phyloP scores from a whole-genome alignment of 768 basidiomycete genomes.

The Russula dissimulans region DNA sequence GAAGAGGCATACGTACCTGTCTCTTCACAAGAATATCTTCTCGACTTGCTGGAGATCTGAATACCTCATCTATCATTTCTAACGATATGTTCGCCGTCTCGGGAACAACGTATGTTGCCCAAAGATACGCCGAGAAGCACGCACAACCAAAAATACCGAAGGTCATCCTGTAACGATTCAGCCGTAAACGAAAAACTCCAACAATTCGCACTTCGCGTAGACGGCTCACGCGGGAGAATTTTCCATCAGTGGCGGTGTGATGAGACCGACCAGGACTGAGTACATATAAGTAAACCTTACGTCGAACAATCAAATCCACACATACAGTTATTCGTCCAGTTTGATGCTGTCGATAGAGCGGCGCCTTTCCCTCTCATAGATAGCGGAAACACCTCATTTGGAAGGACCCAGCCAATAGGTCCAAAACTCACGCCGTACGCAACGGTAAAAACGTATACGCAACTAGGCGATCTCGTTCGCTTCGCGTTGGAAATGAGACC shows the following conservation, averaged over 20 bases:
- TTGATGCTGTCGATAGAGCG: conserved; percentile 74
- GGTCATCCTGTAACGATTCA: conserved; percentile 38
- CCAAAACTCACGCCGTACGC: conserved; percentile 73
- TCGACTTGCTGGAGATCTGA: conserved; percentile 46
- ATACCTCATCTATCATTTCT: conserved; percentile 68
- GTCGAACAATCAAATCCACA: background rate
- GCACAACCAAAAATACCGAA: conserved; percentile 58
- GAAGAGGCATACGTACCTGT: conserved; percentile 35
- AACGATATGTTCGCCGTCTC: conserved; percentile 71
- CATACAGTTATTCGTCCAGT: conserved; percentile 71
- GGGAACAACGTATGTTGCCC: conserved; percentile 60
- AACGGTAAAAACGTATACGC: conserved; percentile 65
- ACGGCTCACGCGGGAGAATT: conserved; percentile 44
- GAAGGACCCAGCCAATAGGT: conserved; percentile 77
- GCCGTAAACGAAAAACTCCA: background rate
- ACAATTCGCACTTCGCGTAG: background rate
- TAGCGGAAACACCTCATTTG: conserved; percentile 74
- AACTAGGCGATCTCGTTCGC: conserved; percentile 20
- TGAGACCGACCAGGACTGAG: conserved; percentile 63
- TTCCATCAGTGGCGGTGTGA: conserved; percentile 60
- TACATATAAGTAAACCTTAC: background rate
- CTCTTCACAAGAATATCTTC: conserved; percentile 43
- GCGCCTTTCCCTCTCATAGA: conserved; percentile 77
- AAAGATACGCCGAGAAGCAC: conserved; percentile 58
- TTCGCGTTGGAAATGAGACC: background rate